Conservation (phyloP, 176 grass and related monocot genomes). For the Poa pratensis region DNA sequence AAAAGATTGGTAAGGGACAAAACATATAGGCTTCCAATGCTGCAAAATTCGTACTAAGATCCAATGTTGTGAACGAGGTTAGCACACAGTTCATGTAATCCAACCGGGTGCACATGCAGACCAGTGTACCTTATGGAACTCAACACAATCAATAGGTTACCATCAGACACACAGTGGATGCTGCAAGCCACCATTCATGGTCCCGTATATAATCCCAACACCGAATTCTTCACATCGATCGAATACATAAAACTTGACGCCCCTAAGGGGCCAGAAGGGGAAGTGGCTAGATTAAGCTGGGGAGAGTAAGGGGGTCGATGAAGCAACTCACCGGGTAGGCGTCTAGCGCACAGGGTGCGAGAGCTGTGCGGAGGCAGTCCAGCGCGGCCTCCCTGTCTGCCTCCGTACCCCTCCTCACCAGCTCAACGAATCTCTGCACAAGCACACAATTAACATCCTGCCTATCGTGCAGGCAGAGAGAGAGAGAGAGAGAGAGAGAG, state of each 20-base stretch:
- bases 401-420: conserved; percentile 77
- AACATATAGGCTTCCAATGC: not conserved
- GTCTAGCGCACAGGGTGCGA: conserved; percentile 91
- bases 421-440: conserved; percentile 92
- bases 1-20: not conserved
- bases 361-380: conserved; percentile 69
- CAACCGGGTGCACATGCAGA: conserved; percentile 1
- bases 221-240: not conserved
- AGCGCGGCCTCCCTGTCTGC: conserved; percentile 71
- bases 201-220: not conserved
- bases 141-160: not conserved
- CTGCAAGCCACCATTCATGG: not conserved
- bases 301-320: not conserved
- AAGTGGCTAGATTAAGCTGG: not conserved
- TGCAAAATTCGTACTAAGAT: not conserved
- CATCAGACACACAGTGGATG: not conserved
- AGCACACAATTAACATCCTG: not conserved
- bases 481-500: not conserved
- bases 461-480: not conserved
- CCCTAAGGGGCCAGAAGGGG: no score
- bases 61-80: not conserved
- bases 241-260: no score
- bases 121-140: conserved; percentile 6
- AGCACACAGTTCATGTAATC: conserved; percentile 16
- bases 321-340: conserved; percentile 83